Evolutionary conservation across 2,329 filamentous ascomycete genomes (phyloP).

Genomic region (Aspergillus floridensis): DNA sequence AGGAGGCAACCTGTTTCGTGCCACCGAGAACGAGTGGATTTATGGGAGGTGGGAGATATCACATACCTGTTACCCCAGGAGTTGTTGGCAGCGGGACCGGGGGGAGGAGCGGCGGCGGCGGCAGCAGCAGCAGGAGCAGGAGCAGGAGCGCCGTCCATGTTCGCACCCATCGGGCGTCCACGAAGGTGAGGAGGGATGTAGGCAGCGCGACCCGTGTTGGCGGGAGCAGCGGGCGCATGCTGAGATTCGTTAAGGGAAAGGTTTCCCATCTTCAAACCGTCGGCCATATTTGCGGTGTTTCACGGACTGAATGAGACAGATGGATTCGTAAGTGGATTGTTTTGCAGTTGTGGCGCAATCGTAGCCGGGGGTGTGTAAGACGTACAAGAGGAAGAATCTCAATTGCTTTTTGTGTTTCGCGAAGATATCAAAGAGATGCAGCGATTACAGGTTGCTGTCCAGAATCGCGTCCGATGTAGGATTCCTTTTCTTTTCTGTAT

Average conservation of each 20-base stretch:
- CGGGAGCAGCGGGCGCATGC: conserved; percentile 52
- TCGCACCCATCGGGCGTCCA: conserved; percentile 33
- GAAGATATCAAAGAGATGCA: conserved; percentile 8
- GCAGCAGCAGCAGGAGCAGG: conserved; percentile 20
- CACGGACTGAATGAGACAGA: conserved; percentile 7
- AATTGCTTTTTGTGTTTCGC: conserved; percentile 5
- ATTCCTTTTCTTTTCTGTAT: conserved; percentile 20
- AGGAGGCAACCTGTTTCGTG: background rate
- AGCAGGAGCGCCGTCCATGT: conserved; percentile 39
- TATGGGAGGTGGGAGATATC: conserved; percentile 4
- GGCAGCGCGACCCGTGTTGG: conserved; percentile 55
- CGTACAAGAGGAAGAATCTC: conserved; percentile 9
- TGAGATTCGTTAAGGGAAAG: conserved; percentile 59
- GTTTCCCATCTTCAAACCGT: conserved; percentile 41
- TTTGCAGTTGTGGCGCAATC: background rate
- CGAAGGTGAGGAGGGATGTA: conserved; percentile 67
- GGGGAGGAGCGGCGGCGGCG: conserved; percentile 19
- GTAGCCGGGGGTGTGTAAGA: background rate
- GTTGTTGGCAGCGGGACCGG: conserved; percentile 28
- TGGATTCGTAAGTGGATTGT: conserved; percentile 9
- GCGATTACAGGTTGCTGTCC: background rate
- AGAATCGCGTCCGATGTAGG: conserved; percentile 2
- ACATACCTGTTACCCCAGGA: conserved; percentile 39
- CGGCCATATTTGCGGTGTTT: conserved; percentile 38
- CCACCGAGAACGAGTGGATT: background rate